Base-by-base conservation (phyloP, 192 early-diverging fungal genomes). In the Umbelopsis sp. region DNA sequence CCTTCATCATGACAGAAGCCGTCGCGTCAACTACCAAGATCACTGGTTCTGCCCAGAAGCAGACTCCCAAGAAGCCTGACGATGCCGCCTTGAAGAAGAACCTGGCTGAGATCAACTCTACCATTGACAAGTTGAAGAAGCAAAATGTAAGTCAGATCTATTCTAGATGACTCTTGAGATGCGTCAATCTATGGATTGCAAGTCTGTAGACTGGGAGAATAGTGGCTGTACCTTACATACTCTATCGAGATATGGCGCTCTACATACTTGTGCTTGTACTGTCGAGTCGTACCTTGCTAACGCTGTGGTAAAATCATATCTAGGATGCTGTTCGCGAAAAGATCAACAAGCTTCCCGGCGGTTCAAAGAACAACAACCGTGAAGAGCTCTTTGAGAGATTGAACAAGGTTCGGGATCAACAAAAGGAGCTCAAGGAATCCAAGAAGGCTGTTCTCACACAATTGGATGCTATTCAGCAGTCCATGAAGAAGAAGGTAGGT, bases 401-500 rank as follows among this genome's bases (percentile, higher is more conserved):
- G 48, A 85, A 87, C 61, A 88, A 81, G 46, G 81, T 95, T 47
- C 88, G 85, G 69, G 87, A 85, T 44, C 86, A 94, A 79, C 90
- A 93, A 73, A 84, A 81, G 35, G 87, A 87, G 37, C 78, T 90
- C 51, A 89, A 89, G 78, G 85, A 91, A 64, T 82, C 80, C 52
- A 87, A 91, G 52, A 82, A 82, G 75, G 88, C 88, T 77, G 86
- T 88, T 22, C 85, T 93, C 78, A 90, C 93, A 77, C 81, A 88
- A 70, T 78, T 93, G 67, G 92, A 86, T 64, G 69, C 81, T 51
- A 82, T 95, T 23, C 88, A 91, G 67, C 87, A 89, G 20, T 87
- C 86, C 44, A 83, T 95, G 73, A 86, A 87, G 80, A 94, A 94
- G 84, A 95, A 92, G 87, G 91, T 91, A 73, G 45, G 4, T 27